phyloP scores from a whole-genome alignment of 2,329 filamentous ascomycete genomes.

The Penicillium glabrum region DNA sequence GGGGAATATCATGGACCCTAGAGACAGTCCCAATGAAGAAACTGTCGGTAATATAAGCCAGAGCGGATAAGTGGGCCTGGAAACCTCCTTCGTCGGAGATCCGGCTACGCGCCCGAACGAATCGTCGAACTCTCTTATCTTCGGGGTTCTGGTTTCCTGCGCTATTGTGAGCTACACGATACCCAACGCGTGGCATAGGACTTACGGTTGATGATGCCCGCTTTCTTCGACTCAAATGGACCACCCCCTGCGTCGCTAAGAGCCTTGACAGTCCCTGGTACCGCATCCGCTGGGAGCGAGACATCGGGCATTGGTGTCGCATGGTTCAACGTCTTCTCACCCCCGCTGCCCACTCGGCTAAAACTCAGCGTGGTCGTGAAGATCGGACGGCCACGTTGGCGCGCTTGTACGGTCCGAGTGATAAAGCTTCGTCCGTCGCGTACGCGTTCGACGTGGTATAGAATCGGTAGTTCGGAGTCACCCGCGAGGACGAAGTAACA shows the following conservation, averaged over 20 bases:
- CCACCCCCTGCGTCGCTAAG: slow-evolving; percentile 33
- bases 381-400: slow-evolving; percentile 83
- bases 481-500: slow-evolving; percentile 98
- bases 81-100: slow-evolving; percentile 74
- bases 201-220: slow-evolving; percentile 58
- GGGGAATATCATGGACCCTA: slow-evolving; percentile 76
- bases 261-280: slow-evolving; percentile 30
- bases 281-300: slow-evolving; percentile 40
- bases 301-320: slow-evolving; percentile 60
- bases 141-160: slow-evolving; percentile 55
- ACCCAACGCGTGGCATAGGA: neutral
- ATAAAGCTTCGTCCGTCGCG: slow-evolving; percentile 87
- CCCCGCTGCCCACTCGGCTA: slow-evolving; percentile 59
- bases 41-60: slow-evolving; percentile 90
- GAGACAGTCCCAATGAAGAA: slow-evolving; percentile 91
- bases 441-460: slow-evolving; percentile 94
- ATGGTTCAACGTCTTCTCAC: slow-evolving; percentile 63
- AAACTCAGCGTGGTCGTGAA: slow-evolving; percentile 96
- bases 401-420: slow-evolving; percentile 92
- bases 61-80: slow-evolving; percentile 77
- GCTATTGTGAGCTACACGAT: slow-evolving; percentile 17
- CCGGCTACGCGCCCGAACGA: slow-evolving; percentile 53
- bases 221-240: slow-evolving; percentile 60
- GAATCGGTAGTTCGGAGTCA: slow-evolving; percentile 76
- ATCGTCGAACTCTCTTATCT: slow-evolving; percentile 65